These are phyloP conservation scores for Leishmania aethiopica DNA, from an alignment of 208 protist genomes.

Conservation along the genomic window DNA sequence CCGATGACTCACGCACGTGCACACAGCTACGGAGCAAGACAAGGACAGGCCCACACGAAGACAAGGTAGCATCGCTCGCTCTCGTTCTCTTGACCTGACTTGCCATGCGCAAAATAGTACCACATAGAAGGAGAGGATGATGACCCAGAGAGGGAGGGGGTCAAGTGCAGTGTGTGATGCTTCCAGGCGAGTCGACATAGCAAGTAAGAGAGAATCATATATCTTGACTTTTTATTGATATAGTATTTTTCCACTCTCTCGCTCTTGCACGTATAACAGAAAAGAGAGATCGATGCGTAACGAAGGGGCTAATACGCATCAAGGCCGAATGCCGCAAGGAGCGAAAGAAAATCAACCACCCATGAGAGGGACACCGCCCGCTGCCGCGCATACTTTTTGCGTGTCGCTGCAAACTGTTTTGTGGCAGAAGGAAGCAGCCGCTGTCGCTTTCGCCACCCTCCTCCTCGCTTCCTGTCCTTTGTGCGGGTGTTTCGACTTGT, in stretches of 20 bases:
- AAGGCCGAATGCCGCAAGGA: background rate
- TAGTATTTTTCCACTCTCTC: background rate
- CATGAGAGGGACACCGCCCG: background rate
- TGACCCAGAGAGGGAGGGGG: background rate
- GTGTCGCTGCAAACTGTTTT: background rate
- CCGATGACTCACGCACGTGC: background rate
- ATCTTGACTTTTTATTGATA: background rate
- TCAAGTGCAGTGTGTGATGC: background rate
- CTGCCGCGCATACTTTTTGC: background rate
- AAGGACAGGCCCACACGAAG: background rate
- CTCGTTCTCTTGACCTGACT: background rate
- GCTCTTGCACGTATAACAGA: background rate
- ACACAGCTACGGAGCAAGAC: background rate
- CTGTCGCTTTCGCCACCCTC: background rate
- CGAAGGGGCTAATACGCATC: background rate
- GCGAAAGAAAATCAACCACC: background rate
- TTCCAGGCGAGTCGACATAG: background rate
- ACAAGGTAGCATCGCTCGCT: background rate
- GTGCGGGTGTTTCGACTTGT: background rate
- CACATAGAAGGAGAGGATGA: background rate
- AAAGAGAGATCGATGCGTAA: background rate
- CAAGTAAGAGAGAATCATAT: background rate
- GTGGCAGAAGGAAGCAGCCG: background rate
- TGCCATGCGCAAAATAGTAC: background rate
- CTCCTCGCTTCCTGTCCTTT: background rate